Conservation (phyloP, 768 basidiomycete species). For the Sistotremastrum suecicum region DNA sequence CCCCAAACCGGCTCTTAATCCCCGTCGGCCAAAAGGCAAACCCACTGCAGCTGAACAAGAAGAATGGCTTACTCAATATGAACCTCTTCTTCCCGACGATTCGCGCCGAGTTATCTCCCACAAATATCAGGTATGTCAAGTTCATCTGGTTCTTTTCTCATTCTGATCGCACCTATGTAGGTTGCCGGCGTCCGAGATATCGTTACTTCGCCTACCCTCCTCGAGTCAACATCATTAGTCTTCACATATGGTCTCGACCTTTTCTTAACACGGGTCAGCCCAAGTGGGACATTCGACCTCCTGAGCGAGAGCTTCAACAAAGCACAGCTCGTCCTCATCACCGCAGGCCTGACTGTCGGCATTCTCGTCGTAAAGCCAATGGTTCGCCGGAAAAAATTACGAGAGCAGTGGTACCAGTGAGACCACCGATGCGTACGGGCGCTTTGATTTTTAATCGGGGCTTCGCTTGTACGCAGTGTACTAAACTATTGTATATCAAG, state of each 20-base stretch:
- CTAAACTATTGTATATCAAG: no score
- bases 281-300: slow-evolving; percentile 86
- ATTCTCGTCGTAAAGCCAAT: slow-evolving; percentile 75
- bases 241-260: slow-evolving; percentile 82
- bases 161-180: slow-evolving; percentile 21
- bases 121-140: slow-evolving; percentile 30
- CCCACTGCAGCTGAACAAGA: slow-evolving; percentile 67
- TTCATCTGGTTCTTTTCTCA: neutral
- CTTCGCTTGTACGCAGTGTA: no score
- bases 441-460: no score
- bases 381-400: slow-evolving; percentile 51
- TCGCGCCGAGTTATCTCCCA: slow-evolving; percentile 43
- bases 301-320: slow-evolving; percentile 91
- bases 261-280: slow-evolving; percentile 73
- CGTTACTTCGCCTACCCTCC: slow-evolving; percentile 64
- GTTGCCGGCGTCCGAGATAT: slow-evolving; percentile 57
- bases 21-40: slow-evolving; percentile 68
- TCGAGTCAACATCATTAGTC: slow-evolving; percentile 87
- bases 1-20: slow-evolving; percentile 62
- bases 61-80: slow-evolving; percentile 77
- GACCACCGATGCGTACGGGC: no score
- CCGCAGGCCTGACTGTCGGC: slow-evolving; percentile 54
- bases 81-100: slow-evolving; percentile 64
- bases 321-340: slow-evolving; percentile 73
- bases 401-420: slow-evolving; percentile 52